Evolutionary conservation across 2,329 filamentous ascomycete genomes (phyloP).

Genomic region (Xylariaceae sp.): DNA sequence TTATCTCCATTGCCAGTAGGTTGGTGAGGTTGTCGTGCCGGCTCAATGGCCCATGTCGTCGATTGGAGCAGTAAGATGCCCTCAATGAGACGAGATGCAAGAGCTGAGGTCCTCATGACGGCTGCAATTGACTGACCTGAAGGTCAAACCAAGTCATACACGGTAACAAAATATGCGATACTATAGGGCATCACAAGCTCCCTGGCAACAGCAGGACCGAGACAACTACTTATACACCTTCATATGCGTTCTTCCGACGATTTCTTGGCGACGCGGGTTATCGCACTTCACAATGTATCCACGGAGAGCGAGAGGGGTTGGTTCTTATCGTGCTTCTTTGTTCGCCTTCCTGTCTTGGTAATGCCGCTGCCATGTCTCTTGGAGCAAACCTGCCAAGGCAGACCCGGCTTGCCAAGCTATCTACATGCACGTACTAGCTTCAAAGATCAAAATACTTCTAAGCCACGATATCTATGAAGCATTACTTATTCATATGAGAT

Average conservation of each 20-base stretch:
- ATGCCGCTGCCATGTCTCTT: not conserved
- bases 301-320: not conserved
- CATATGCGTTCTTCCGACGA: not conserved
- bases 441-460: no score
- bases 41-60: constrained; percentile 38
- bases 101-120: constrained; percentile 20
- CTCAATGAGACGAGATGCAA: constrained; percentile 12
- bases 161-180: no score
- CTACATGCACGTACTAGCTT: no score
- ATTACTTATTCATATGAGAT: no score
- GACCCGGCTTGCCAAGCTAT: no score
- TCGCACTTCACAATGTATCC: not conserved
- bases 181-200: no score
- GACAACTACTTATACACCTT: not conserved
- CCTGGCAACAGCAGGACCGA: not conserved
- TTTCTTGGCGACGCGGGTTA: not conserved
- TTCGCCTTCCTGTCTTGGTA: not conserved
- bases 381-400: no score
- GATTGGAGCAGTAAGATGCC: constrained; percentile 19
- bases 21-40: constrained; percentile 48
- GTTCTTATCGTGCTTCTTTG: not conserved
- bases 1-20: constrained; percentile 52
- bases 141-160: no score
- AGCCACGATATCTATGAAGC: no score
- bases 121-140: not conserved